Evolutionary conservation across 2,329 filamentous ascomycete species (phyloP).

Genomic region (Colletotrichum australisinense): DNA sequence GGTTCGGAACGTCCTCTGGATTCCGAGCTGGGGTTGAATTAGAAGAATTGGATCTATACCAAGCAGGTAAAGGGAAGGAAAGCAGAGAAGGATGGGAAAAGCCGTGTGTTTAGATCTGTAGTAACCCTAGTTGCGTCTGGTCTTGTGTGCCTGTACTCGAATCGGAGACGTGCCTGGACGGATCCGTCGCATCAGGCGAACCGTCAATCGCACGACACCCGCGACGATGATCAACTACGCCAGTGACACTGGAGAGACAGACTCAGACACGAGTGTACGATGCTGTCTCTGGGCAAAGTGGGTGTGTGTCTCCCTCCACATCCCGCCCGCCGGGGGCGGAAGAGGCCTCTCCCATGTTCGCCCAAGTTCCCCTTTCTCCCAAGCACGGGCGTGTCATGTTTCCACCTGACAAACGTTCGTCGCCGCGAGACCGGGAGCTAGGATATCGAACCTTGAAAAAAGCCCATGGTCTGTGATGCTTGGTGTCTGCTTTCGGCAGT

Average conservation of each 20-base stretch:
- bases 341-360: neutral
- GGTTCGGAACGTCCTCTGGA: neutral
- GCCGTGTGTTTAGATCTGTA: neutral
- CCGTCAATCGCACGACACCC: neutral
- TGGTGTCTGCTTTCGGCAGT: conserved; percentile 9
- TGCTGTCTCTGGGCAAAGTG: neutral
- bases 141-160: neutral
- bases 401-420: conserved; percentile 26
- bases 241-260: neutral
- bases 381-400: conserved; percentile 23
- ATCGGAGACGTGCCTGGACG: neutral
- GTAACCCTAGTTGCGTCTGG: neutral
- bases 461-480: neutral
- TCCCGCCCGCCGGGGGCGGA: neutral
- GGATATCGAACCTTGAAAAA: conserved; percentile 9
- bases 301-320: conserved; percentile 2
- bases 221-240: neutral
- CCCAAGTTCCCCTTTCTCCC: neutral
- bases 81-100: neutral
- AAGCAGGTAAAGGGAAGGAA: neutral
- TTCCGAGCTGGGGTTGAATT: neutral
- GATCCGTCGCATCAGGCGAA: conserved; percentile 17
- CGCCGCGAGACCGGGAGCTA: conserved; percentile 11
- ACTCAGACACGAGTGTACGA: neutral
- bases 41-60: neutral